Percentiles rank a stretch among this genome's conserved stretches.
Conservation (phyloP, 208 protist genomes). For the Wallacemonas rigidus region DNA sequence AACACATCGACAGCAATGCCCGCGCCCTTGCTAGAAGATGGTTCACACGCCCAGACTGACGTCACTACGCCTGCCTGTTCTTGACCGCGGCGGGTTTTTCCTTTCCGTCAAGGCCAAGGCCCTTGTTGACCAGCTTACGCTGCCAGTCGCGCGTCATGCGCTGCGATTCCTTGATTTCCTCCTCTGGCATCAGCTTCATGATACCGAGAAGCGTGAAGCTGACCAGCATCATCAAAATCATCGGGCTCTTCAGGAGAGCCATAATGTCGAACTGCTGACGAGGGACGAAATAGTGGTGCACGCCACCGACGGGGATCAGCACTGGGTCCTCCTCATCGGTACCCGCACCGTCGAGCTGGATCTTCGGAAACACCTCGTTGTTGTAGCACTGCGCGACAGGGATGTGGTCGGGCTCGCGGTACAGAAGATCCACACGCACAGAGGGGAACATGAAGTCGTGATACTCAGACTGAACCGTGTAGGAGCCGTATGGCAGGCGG, state of each 20-base stretch:
- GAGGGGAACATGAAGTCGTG: conserved; percentile 81
- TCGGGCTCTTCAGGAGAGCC: conserved; percentile 74
- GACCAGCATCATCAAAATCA: conserved; percentile 84
- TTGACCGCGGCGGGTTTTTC: conserved; percentile 12
- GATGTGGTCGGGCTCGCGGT: conserved; percentile 41
- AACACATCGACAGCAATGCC: too few species aligned
- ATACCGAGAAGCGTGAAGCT: conserved; percentile 57
- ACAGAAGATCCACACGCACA: conserved; percentile 70
- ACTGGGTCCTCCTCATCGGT: conserved; percentile 68
- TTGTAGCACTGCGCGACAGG: conserved; percentile 61
- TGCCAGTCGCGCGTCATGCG: conserved; percentile 67
- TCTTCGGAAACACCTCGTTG: conserved; percentile 64
- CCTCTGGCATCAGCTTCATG: conserved; percentile 80
- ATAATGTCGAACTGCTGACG: conserved; percentile 70
- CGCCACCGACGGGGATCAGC: conserved; percentile 50
- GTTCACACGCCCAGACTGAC: too few species aligned
- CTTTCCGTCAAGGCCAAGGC: conserved; percentile 21
- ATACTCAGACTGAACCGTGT: conserved; percentile 81
- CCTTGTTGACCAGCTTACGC: conserved; percentile 47
- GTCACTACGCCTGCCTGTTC: neutral
- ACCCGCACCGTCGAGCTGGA: conserved; percentile 62
- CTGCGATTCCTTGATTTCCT: conserved; percentile 71
- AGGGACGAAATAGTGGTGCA: conserved; percentile 76
- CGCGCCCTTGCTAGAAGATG: too few species aligned
- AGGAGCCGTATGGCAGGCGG: conserved; percentile 77